phyloP scores from a whole-genome alignment of 306 rosid species.

The Betula pendula region DNA sequence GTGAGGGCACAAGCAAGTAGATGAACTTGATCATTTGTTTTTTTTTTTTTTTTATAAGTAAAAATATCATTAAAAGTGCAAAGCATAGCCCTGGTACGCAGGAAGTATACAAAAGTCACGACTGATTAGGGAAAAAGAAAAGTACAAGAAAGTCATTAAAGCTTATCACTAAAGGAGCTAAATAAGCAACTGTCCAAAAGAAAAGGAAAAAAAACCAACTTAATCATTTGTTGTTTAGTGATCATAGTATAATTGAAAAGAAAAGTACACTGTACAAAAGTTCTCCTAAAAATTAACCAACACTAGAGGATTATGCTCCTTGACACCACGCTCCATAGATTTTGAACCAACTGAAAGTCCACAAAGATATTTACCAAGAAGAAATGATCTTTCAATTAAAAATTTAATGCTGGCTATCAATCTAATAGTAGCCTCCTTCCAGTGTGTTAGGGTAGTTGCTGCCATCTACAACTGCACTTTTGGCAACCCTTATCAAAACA shows the following conservation, averaged over 20 bases:
- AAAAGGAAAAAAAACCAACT: too few relatives aligned
- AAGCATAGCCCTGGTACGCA: too few relatives aligned
- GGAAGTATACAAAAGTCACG: too few relatives aligned
- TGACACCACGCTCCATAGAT: not conserved
- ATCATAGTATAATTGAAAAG: not conserved
- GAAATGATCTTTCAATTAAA: not conserved
- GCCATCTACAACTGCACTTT: not conserved
- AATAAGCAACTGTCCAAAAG: too few relatives aligned
- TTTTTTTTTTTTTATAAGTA: too few relatives aligned
- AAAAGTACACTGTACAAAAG: too few relatives aligned
- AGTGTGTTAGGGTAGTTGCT: not conserved
- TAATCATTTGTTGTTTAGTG: not conserved
- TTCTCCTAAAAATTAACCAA: not conserved
- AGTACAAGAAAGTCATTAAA: too few relatives aligned
- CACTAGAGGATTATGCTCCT: not conserved
- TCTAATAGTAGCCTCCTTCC: not conserved
- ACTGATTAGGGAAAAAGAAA: too few relatives aligned
- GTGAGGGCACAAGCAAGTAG: not conserved
- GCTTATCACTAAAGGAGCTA: too few relatives aligned
- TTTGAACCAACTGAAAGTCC: not conserved
- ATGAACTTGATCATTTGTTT: not conserved
- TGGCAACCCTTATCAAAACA: conserved; percentile 1
- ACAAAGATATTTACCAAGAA: not conserved
- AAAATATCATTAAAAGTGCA: too few relatives aligned
- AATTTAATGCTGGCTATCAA: not conserved